Evolutionary conservation across 1,139 yeast species (phyloP).

Genomic region (Ashbya aceris): DNA sequence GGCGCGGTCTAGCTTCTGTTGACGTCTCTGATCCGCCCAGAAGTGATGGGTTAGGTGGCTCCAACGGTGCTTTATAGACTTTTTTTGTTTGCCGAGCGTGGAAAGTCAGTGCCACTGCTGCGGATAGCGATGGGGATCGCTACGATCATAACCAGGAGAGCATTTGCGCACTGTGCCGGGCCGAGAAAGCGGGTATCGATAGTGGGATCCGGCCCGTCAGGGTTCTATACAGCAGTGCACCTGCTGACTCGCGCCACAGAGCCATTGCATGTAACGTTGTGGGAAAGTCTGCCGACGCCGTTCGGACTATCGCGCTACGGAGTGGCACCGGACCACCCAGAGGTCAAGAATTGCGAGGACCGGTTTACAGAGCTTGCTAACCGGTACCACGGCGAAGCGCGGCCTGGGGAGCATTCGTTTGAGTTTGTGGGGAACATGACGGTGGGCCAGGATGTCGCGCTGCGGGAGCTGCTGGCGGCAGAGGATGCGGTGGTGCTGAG

Average conservation of each 20-base stretch:
- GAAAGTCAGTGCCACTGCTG: no score
- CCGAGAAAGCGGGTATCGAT: conserved; percentile 36
- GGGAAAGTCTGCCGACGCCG: conserved; percentile 81
- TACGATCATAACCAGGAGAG: no score
- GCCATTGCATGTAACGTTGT: conserved; percentile 49
- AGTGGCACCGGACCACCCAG: conserved; percentile 99
- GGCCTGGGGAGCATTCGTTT: conserved; percentile 32
- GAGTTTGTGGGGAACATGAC: conserved; percentile 68
- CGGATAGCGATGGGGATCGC: no score
- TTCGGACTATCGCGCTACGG: conserved; percentile 88
- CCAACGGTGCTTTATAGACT: no score
- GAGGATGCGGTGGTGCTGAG: conserved; percentile 73
- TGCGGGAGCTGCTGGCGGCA: conserved; percentile 40
- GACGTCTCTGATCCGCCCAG: no score
- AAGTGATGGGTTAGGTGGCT: no score
- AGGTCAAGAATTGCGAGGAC: conserved; percentile 83
- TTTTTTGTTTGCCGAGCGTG: no score
- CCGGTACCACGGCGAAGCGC: conserved; percentile 13
- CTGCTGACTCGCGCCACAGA: conserved; percentile 46
- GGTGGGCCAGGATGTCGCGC: conserved; percentile 50
- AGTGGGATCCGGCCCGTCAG: conserved; percentile 95
- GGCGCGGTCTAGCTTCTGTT: no score
- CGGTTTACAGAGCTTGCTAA: conserved; percentile 58
- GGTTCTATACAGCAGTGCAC: conserved; percentile 81
- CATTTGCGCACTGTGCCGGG: not conserved